Percentiles rank a stretch among this genome's conserved stretches.
These are phyloP conservation scores for Dianthus caryophyllus DNA, from an alignment of 148 eudicot species.

Conservation along the genomic window DNA sequence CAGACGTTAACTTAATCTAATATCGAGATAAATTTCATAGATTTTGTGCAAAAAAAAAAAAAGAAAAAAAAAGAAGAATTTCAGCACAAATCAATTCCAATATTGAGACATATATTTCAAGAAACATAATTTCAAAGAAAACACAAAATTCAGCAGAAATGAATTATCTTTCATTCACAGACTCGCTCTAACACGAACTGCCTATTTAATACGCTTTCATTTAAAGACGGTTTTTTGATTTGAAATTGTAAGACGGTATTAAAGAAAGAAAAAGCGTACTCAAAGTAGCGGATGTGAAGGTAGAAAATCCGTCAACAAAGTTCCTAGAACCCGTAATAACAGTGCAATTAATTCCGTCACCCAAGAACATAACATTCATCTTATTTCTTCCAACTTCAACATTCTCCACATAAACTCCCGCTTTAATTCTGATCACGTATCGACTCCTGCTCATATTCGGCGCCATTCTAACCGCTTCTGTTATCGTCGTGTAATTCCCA, in stretches of 20 bases:
- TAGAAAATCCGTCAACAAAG: conserved; percentile 53
- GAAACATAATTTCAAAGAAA: too few relatives aligned
- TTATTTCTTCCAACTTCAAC: conserved; percentile 52
- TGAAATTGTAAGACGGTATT: neutral
- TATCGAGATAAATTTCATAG: too few relatives aligned
- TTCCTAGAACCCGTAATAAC: conserved; percentile 49
- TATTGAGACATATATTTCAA: too few relatives aligned
- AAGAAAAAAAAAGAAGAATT: too few relatives aligned
- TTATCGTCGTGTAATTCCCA: conserved; percentile 36
- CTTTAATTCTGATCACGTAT: conserved; percentile 47
- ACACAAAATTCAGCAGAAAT: too few relatives aligned
- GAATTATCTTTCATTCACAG: too few relatives aligned
- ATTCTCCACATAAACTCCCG: conserved; percentile 51
- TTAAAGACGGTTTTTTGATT: too few relatives aligned
- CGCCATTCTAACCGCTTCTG: conserved; percentile 46
- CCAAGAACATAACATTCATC: conserved; percentile 49
- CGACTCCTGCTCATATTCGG: conserved; percentile 40
- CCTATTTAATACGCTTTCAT: too few relatives aligned
- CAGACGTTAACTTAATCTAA: too few relatives aligned
- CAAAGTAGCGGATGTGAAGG: conserved; percentile 55
- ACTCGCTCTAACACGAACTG: too few relatives aligned
- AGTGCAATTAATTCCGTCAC: conserved; percentile 58
- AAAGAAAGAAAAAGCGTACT: conserved; percentile 34
- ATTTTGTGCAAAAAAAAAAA: too few relatives aligned
- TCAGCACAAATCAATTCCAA: too few relatives aligned